Evolutionary conservation across 805 yeast species (phyloP).

Genomic region (Candida mattraensis): DNA sequence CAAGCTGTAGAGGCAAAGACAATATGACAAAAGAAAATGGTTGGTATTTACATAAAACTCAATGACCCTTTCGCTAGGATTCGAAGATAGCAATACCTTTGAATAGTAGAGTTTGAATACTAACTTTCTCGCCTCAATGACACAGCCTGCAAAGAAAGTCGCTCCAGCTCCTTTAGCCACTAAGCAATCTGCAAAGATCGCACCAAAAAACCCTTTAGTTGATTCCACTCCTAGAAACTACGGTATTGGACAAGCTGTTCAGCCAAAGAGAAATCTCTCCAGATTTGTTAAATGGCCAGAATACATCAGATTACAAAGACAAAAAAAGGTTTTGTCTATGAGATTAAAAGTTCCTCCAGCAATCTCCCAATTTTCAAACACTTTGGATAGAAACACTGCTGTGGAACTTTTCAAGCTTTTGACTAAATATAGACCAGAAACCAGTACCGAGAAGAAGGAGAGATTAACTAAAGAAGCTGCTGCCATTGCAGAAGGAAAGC

Average conservation of each 20-base stretch:
- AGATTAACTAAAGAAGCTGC: conserved; percentile 99
- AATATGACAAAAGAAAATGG: too few species aligned
- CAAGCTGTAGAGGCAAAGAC: conserved; percentile 24
- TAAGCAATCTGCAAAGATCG: conserved; percentile 53
- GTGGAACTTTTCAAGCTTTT: conserved; percentile 94
- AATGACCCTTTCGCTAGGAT: conserved; percentile 26
- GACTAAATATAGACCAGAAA: conserved; percentile 99
- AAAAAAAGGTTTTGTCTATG: conserved; percentile 90
- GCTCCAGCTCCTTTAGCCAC: conserved; percentile 98
- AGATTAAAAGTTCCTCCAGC: conserved; percentile 99
- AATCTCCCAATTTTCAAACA: conserved; percentile 92
- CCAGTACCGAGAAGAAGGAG: conserved; percentile 96
- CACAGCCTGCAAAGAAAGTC: conserved; percentile 65
- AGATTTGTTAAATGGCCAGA: conserved; percentile 99
- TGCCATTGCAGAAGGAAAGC: conserved; percentile 97
- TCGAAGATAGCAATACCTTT: conserved; percentile 1
- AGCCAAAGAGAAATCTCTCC: conserved; percentile 93
- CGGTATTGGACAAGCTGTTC: conserved; percentile 95
- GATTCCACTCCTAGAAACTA: conserved; percentile 89
- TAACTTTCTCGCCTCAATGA: conserved; percentile 35
- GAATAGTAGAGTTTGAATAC: conserved; percentile 25
- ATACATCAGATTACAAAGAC: conserved; percentile 98
- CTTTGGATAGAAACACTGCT: conserved; percentile 98
- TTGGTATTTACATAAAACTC: conserved; percentile 21
- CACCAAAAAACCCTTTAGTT: conserved; percentile 75